Evolutionary conservation across 164 flowering plant genomes (phyloP), one percentile per base, ranked within the genome.

Genomic region (Kalanchoe fedtschenkoi): DNA sequence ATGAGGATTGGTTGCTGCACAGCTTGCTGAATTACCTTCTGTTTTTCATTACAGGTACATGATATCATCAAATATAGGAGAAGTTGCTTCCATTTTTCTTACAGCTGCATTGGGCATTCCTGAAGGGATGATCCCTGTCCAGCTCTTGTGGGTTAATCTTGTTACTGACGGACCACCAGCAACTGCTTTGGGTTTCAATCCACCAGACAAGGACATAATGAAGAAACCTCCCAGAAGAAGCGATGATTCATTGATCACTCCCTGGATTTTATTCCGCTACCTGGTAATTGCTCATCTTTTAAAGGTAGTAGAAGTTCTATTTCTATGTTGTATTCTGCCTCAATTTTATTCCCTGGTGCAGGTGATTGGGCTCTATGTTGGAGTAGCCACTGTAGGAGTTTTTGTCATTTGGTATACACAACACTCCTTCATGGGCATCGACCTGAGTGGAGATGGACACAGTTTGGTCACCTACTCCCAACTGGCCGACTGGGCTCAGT

Each of bases 161-260:
- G 97, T 91, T 30, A 91, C 97, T 9, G 97, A 91, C 72, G 97
- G 97, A 41, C 96, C 96, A 14, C 97, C 97, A 63, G 97, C 97
- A 44, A 91, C 96, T 13, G 97, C 97, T 56, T 51, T 91, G 71
- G 97, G 97, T 59, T 91, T 91, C 72, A 88, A 91, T 75, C 96
- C 96, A 39, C 93, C 96, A 19, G 97, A 91, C 57, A 83, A 65
- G 55, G 93, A 91, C 66, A 77, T 91, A 58, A 88, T 91, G 97
- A 84, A 77, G 75, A 88, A 88, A 75, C 84, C 84, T n/a, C 97
- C 97, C n/a, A 72, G 97, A 15, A 78, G 81, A 76, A 90, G 91
- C 62, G 81, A 90, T 63, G 97, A 90, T 65, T 83, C 95, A 16
- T 67, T 90, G 65, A 90, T 90, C 67, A 86, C 69, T 66, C 68